A percentile compares a stretch with the other conserved stretches of the same genome.
These are phyloP conservation scores for Spongospora subterranea DNA, from an alignment of 208 protist species.

Conservation along the genomic window DNA sequence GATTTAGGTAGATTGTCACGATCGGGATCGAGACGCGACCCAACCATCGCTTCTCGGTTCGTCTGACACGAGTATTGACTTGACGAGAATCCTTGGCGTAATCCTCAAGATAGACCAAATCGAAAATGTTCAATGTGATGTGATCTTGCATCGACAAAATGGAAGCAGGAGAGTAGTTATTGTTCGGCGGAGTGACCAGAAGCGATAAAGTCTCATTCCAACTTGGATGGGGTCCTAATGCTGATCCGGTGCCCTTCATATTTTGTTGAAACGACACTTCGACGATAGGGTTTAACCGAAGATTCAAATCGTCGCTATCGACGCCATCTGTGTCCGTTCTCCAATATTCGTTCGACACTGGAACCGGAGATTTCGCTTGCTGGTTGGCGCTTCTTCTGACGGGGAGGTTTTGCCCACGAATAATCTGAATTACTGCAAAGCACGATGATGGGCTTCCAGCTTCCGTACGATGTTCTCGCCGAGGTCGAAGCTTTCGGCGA, in stretches of 20 bases:
- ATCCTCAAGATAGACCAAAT: neutral
- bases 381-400: neutral
- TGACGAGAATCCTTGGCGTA: neutral
- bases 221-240: neutral
- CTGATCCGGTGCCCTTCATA: neutral
- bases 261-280: slow-evolving; percentile 10
- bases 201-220: slow-evolving; percentile 16
- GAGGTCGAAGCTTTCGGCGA: neutral
- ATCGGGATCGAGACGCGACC: neutral
- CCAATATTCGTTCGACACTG: neutral
- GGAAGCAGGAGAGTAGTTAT: neutral
- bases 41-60: slow-evolving; percentile 4
- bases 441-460: slow-evolving; percentile 1
- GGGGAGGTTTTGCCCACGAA: slow-evolving; percentile 34
- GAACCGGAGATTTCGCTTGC: neutral
- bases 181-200: neutral
- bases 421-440: neutral
- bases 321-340: neutral
- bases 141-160: slow-evolving; percentile 14
- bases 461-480: neutral
- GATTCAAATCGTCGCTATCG: neutral
- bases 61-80: neutral
- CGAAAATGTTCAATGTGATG: slow-evolving; percentile 3
- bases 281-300: neutral
- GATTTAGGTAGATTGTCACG: neutral